Evolutionary conservation across 441 rosid genomes (phyloP), one percentile per base, ranked within the genome.

Genomic region (Populus hybrid): DNA sequence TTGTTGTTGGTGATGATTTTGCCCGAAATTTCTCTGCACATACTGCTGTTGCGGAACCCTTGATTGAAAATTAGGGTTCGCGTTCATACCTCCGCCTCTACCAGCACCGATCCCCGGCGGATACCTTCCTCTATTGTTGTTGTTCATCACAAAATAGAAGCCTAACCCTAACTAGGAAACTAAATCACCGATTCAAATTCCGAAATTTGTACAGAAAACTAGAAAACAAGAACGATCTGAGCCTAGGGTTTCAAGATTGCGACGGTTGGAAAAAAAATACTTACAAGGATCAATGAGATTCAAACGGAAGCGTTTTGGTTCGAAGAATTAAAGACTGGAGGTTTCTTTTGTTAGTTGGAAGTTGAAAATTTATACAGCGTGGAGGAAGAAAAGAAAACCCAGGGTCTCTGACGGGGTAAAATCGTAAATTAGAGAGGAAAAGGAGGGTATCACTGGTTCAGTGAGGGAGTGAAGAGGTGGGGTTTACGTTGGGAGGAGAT

Each of bases 91-190:
- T 35, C 93, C 95, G 66, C 94, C 97, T 67, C 98, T 91, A 14
- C 94, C 97, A 10, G 79, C 86, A 21, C 98, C 95, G 70, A 91
- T 89, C 63, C 94, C 99, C 30, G 98, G 99, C 34, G 97, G 98
- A 86, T 94, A 93, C 82, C 98, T 87, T 75, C 90, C 95, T 89
- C 98, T 89, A 83, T 88, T 90, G 75, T 90, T 91, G 88, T 88
- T 77, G 73, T 68, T 72, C 59, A 72, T 90, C 88, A 85, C 57
- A 50, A 50, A 50, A 50, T 50, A 50, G 69, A 81, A 80, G 61
- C 81, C 77, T 78, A 81, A 79, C 74, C 88, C 88, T 82, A 82
- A 87, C 78, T 64, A 84, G 28, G 32, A 23, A 63, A 38, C 75
- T 66, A 63, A 21, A 61, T 26, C 21, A 5, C 80, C 75, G 21